phyloP scores from a whole-genome alignment of 768 basidiomycete species.

The Termitomyces heimii region DNA sequence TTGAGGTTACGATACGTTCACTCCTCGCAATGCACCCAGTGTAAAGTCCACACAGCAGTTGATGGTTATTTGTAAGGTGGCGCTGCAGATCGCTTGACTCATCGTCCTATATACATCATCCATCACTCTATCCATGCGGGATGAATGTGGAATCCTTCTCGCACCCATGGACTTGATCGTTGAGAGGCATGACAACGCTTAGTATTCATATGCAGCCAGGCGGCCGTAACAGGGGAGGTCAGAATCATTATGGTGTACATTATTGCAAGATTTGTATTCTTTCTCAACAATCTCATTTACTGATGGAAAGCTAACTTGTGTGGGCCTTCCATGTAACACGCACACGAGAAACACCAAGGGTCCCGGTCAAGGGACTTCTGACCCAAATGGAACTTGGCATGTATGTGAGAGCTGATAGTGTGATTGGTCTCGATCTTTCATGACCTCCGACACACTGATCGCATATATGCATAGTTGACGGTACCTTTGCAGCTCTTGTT shows the following conservation, averaged over 20 bases:
- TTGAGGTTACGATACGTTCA: conserved; percentile 2
- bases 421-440: conserved; percentile 14
- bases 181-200: not conserved
- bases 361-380: not conserved
- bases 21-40: conserved; percentile 8
- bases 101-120: conserved; percentile 1
- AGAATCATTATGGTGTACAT: not conserved
- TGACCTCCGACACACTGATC: not conserved
- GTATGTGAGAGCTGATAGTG: conserved; percentile 25
- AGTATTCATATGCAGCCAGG: not conserved
- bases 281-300: not conserved
- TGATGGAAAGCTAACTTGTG: not conserved
- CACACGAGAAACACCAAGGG: not conserved
- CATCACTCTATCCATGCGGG: not conserved
- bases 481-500: not conserved
- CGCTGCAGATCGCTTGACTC: conserved; percentile 15
- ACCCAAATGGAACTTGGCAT: not conserved
- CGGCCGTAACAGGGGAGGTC: not conserved
- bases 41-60: conserved; percentile 19
- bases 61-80: conserved; percentile 33
- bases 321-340: not conserved
- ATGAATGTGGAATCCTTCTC: not conserved
- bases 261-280: not conserved
- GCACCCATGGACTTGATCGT: not conserved
- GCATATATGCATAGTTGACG: not conserved